Conservation (phyloP, 495 filamentous ascomycete species). For the Pyronema domesticum region DNA sequence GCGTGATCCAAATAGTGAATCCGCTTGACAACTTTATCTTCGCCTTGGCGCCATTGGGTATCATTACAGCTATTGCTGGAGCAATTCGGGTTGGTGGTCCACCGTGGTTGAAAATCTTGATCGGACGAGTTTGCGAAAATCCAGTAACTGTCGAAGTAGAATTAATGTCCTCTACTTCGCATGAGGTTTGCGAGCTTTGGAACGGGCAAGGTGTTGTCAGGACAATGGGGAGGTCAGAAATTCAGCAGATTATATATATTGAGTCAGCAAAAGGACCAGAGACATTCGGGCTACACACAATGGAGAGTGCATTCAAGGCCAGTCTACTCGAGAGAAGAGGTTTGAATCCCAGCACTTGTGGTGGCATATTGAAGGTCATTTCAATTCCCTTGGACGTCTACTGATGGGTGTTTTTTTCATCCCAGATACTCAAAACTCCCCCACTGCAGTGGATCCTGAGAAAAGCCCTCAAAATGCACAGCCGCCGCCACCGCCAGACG, state of each 20-base stretch:
- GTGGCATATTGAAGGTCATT: not conserved
- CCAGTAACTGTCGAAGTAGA: constrained; percentile 22
- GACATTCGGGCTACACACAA: not conserved
- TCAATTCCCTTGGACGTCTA: not conserved
- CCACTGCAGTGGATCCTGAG: not conserved
- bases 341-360: not conserved
- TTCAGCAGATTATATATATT: not conserved
- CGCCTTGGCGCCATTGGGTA: constrained; percentile 35
- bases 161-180: constrained; percentile 25
- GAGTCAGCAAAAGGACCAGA: not conserved
- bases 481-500: not conserved
- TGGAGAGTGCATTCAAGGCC: not conserved
- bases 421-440: not conserved
- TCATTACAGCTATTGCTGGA: constrained; percentile 34
- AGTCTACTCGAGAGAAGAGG: not conserved
- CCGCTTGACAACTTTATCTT: constrained; percentile 36
- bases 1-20: constrained; percentile 5
- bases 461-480: not conserved
- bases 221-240: constrained; percentile 7
- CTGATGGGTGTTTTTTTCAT: not conserved
- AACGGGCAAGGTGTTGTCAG: constrained; percentile 17
- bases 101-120: constrained; percentile 33
- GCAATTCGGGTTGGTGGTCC: constrained; percentile 28
- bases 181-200: constrained; percentile 17
- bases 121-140: constrained; percentile 28